phyloP scores from a whole-genome alignment of 352 stramenopile genomes.

The Elongisporangium prolatum region DNA sequence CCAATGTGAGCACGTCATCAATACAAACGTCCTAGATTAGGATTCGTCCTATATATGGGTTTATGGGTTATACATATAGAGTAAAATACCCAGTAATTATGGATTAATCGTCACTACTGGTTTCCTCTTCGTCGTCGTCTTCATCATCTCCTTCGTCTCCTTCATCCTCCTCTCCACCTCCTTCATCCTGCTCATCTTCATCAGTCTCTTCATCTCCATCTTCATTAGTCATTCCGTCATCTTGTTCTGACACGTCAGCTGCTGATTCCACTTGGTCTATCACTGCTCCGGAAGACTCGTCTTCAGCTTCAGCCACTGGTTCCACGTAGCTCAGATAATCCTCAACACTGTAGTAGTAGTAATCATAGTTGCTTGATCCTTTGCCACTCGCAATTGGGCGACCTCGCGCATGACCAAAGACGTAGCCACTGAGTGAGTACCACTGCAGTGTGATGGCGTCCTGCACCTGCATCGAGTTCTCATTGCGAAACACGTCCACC shows the following conservation, averaged over 20 bases:
- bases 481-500: conserved; percentile 49
- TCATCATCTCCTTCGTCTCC: conserved; percentile 22
- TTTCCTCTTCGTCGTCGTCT: conserved; percentile 14
- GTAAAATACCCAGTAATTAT: too few relatives aligned
- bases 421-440: conserved; percentile 64
- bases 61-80: not conserved
- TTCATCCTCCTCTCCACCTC: conserved; percentile 6
- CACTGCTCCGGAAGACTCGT: conserved; percentile 2
- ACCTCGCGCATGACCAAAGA: conserved; percentile 49
- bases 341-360: conserved; percentile 47
- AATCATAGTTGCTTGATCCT: conserved; percentile 15
- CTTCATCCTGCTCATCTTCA: conserved; percentile 10
- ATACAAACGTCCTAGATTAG: not conserved
- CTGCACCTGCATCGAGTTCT: conserved; percentile 66
- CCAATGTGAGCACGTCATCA: not conserved
- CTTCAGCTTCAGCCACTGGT: conserved; percentile 6
- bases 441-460: conserved; percentile 48
- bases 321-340: conserved; percentile 69
- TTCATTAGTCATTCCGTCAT: conserved; percentile 6
- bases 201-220: conserved; percentile 7
- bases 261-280: conserved; percentile 3
- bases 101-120: conserved; percentile 2
- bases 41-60: not conserved
- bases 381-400: conserved; percentile 23
- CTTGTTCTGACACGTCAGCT: conserved; percentile 3